Conservation (phyloP, 2,329 filamentous ascomycete genomes). For the Paecilomyces sp. region DNA sequence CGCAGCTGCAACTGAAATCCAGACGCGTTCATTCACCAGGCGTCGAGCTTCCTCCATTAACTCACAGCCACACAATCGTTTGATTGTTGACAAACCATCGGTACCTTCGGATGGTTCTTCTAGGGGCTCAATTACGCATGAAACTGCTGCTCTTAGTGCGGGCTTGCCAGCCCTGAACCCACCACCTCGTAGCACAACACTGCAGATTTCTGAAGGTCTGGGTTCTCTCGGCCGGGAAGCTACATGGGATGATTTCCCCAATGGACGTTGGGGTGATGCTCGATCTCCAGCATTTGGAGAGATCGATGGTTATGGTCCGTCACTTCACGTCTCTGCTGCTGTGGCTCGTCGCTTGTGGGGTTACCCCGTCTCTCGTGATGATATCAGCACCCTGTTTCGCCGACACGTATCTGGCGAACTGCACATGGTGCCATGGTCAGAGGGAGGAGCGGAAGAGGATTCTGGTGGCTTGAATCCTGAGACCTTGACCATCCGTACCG, state of each 20-base stretch:
- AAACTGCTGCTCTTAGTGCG: constrained; percentile 69
- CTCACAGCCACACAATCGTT: constrained; percentile 77
- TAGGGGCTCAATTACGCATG: constrained; percentile 38
- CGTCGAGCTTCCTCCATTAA: constrained; percentile 71
- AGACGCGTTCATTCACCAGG: constrained; percentile 25
- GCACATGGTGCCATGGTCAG: constrained; percentile 83
- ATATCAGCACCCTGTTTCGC: constrained; percentile 75
- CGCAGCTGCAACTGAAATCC: constrained; percentile 16
- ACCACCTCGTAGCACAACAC: constrained; percentile 73
- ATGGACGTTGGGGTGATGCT: constrained; percentile 90
- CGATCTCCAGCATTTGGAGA: constrained; percentile 90
- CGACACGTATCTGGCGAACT: constrained; percentile 74
- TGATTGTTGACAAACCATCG: constrained; percentile 64
- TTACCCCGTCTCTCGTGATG: constrained; percentile 58
- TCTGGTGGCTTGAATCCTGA: constrained; percentile 54
- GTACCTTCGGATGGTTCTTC: constrained; percentile 25
- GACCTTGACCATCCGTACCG: constrained; percentile 69
- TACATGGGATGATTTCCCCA: constrained; percentile 98
- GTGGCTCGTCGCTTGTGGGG: constrained; percentile 84
- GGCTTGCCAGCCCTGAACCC: constrained; percentile 60
- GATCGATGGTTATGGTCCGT: constrained; percentile 98
- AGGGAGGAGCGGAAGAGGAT: constrained; percentile 57
- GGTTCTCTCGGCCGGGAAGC: constrained; percentile 85
- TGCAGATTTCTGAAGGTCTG: constrained; percentile 91
- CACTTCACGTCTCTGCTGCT: constrained; percentile 78